phyloP scores from a whole-genome alignment of 768 basidiomycete genomes.

The Rhizopogon vesiculosus region DNA sequence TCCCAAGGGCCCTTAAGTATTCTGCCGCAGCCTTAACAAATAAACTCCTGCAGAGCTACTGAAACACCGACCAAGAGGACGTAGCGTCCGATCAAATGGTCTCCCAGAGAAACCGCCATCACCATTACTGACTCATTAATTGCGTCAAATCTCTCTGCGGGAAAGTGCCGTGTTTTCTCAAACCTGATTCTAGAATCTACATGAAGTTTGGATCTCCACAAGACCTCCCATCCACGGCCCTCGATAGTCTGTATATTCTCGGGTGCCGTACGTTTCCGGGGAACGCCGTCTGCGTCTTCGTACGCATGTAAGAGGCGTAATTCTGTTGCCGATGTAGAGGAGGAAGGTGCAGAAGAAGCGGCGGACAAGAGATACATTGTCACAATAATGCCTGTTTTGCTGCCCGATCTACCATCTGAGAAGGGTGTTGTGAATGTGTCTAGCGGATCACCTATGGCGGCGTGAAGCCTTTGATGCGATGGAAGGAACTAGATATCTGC shows the following conservation, averaged over 20 bases:
- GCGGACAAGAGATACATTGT: slow-evolving; percentile 61
- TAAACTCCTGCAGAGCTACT: neutral
- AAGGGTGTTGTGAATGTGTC: slow-evolving; percentile 18
- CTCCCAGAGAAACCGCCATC: slow-evolving; percentile 75
- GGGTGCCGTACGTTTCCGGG: slow-evolving; percentile 46
- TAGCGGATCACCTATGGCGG: slow-evolving; percentile 67
- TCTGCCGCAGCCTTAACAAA: neutral
- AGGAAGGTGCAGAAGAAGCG: slow-evolving; percentile 23
- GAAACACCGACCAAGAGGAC: slow-evolving; percentile 41
- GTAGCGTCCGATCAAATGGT: slow-evolving; percentile 68
- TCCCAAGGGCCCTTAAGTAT: slow-evolving; percentile 10
- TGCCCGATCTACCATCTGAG: slow-evolving; percentile 44
- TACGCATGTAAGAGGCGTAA: slow-evolving; percentile 71
- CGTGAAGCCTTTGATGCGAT: slow-evolving; percentile 62
- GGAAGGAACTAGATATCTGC: slow-evolving; percentile 87
- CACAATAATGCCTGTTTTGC: slow-evolving; percentile 87
- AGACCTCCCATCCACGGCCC: slow-evolving; percentile 67
- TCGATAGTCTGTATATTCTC: slow-evolving; percentile 46
- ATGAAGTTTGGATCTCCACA: slow-evolving; percentile 68
- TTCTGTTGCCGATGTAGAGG: slow-evolving; percentile 27
- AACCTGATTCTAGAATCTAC: slow-evolving; percentile 76
- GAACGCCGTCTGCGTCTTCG: slow-evolving; percentile 77
- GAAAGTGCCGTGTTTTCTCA: slow-evolving; percentile 12
- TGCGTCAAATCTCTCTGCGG: neutral
- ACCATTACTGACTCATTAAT: neutral